phyloP scores from a whole-genome alignment of 495 filamentous ascomycete genomes.

The Aspergillus sclerotiicarbonarius region DNA sequence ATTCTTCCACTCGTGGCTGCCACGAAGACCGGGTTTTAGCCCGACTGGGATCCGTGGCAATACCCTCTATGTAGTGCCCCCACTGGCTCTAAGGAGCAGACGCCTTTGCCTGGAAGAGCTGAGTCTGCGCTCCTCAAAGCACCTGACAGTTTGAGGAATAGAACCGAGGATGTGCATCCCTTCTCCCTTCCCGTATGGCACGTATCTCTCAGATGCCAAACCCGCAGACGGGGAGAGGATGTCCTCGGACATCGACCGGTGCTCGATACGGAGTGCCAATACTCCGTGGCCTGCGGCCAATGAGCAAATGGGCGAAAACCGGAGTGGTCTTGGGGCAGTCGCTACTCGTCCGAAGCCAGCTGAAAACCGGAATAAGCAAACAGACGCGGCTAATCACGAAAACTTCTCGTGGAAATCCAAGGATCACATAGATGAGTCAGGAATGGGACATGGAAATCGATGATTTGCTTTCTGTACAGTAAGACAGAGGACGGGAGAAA shows the following conservation, averaged over 20 bases:
- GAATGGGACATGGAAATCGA: not conserved
- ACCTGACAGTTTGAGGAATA: not conserved
- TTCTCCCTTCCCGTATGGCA: not conserved
- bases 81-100: not conserved
- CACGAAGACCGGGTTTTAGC: not conserved
- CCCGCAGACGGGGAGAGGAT: not conserved
- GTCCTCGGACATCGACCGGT: not conserved
- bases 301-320: conserved; percentile 12
- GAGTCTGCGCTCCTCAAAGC: not conserved
- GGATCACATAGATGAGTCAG: not conserved
- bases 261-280: conserved; percentile 12
- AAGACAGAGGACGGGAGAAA: conserved; percentile 12
- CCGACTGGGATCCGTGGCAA: not conserved
- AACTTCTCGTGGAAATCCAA: not conserved
- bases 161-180: not conserved
- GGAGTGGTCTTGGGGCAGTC: conserved; percentile 3
- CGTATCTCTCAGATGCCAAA: not conserved
- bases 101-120: not conserved
- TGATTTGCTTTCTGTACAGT: not conserved
- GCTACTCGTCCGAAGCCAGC: conserved; percentile 3
- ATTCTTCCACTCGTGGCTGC: not conserved
- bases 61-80: not conserved
- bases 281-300: conserved; percentile 13
- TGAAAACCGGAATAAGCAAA: conserved; percentile 8
- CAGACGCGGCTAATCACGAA: conserved; percentile 8